Conservation (phyloP, 2,329 filamentous ascomycete genomes). For the Nemania sp. region DNA sequence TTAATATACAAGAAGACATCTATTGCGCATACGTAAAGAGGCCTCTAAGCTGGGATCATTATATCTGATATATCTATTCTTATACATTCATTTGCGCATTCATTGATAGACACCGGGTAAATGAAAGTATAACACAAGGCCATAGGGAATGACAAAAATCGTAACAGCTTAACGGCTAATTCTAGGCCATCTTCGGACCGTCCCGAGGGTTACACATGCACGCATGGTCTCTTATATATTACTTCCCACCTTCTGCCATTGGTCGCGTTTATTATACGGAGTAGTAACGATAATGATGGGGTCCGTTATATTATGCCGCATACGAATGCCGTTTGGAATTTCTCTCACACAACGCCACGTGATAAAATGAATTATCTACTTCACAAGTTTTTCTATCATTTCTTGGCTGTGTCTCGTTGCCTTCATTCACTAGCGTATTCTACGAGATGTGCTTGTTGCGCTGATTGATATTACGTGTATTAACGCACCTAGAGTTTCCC, state of each 20-base stretch:
- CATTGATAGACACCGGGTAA: not conserved
- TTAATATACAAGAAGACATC: not conserved
- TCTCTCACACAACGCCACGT: not conserved
- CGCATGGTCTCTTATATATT: not conserved
- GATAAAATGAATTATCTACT: not conserved
- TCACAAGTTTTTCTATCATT: not conserved
- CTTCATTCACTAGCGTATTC: no score
- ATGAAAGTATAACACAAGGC: not conserved
- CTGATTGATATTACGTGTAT: no score
- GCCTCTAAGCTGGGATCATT: not conserved
- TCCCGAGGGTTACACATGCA: not conserved
- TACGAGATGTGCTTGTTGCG: no score
- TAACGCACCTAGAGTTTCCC: no score
- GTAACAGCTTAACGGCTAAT: not conserved
- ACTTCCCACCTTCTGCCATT: not conserved
- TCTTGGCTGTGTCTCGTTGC: no score
- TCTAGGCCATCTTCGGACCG: not conserved
- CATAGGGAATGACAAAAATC: not conserved
- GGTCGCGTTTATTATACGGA: not conserved
- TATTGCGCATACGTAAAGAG: not conserved
- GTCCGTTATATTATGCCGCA: not conserved
- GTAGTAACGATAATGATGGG: not conserved
- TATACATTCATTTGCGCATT: not conserved
- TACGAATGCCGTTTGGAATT: not conserved
- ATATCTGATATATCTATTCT: not conserved